Percentiles rank a stretch among this genome's conserved stretches.
Conservation (phyloP, 306 rosid genomes). For the Casuarina cunninghamiana region DNA sequence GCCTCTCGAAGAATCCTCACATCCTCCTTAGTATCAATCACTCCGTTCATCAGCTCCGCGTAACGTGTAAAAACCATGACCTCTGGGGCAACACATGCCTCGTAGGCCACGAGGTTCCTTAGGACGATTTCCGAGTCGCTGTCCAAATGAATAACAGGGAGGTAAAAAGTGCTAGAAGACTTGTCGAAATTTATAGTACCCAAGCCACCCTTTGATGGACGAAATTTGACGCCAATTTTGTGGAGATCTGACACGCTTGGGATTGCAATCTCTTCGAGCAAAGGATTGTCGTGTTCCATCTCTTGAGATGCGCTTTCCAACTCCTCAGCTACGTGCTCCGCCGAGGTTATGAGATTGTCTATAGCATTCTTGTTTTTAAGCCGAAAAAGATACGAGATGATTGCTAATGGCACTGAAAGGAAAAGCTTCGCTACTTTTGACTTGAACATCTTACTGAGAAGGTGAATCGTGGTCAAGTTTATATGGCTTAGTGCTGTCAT, state of each 20-base stretch:
- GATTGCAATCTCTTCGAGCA: conserved; percentile 9
- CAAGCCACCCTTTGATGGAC: conserved; percentile 7
- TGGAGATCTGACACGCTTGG: conserved; percentile 2
- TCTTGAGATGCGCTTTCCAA: neutral
- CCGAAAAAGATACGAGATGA: neutral
- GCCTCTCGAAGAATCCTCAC: no score
- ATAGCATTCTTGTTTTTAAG: neutral
- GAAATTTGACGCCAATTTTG: neutral
- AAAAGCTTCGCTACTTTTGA: neutral
- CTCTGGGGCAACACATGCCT: no score
- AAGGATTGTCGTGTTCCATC: neutral
- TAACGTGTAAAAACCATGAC: no score
- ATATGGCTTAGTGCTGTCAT: neutral
- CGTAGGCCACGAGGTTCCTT: no score
- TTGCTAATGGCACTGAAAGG: neutral
- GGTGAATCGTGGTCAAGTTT: neutral
- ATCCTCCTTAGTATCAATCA: no score
- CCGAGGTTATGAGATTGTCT: neutral
- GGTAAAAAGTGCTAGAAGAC: neutral
- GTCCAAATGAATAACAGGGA: no score
- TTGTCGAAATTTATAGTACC: conserved; percentile 4
- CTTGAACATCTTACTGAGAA: neutral
- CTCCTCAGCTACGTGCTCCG: neutral
- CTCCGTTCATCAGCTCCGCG: no score
- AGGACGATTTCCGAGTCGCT: no score